Evolutionary conservation across 257 asterid species (phyloP), one percentile per base, ranked within the genome.

Genomic region (Plantago elongata): DNA sequence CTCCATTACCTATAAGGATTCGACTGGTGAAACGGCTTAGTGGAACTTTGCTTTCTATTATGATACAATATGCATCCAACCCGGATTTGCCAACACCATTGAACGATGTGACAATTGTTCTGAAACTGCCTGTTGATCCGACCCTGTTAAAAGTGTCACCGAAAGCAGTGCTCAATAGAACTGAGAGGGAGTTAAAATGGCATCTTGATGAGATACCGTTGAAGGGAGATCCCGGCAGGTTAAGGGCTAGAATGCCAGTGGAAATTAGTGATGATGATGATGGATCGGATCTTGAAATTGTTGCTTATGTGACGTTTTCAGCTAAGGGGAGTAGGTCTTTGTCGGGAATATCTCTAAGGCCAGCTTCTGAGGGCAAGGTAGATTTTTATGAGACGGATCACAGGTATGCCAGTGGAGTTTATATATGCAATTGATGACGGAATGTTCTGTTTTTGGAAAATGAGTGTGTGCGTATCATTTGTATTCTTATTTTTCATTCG

Each of bases 81-180:
- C 96, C 97, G 3, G 90, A 84, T 61, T 74, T 86, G 72, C 82
- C 87, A 2, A 80, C 69, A 16, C 97, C 99, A 9, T 79, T 92
- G 77, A 84, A 56, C 43, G 70, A 89, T 54, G 96, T 92, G 60
- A 83, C 93, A 0, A 75, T 92, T 77, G 82, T 84, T 72, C 71
- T 92, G 63, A 92, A 89, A 66, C 63, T 92, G 61, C 99, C 99
- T 0, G 96, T 84, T 54, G 97, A 92, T 64, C 99, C 99, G 27
- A 75, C 91, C 15, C 69, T 92, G 49, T 63, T 92, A 62, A 78
- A 86, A 69, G 97, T 86, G 59, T 84, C 97, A 7, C 99, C 99
- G 11, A 92, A 89, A 68, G 99, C 96, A 18, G 84, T 86, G 70
- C 69, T 89, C 85, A 89, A 92, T 67, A 85, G 99, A 81, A 72